These are phyloP conservation scores for Lasiodiplodia sp. DNA, from an alignment of 2,329 filamentous ascomycete species.

Conservation along the genomic window DNA sequence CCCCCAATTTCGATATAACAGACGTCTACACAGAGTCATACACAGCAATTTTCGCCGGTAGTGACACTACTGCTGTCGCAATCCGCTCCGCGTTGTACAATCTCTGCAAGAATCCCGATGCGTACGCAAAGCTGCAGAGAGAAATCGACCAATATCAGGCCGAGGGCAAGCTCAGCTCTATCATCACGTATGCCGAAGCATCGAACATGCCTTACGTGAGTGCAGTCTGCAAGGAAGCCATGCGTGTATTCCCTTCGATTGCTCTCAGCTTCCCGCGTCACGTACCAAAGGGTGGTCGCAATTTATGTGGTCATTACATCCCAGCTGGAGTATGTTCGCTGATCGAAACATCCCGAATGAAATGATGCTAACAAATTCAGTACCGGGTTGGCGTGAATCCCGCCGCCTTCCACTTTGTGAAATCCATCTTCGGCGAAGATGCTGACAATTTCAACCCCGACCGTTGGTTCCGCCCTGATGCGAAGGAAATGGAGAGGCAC, in stretches of 20 bases:
- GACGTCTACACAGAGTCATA: constrained; percentile 21
- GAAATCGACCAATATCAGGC: constrained; percentile 32
- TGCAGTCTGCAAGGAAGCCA: constrained; percentile 44
- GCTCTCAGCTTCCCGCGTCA: constrained; percentile 40
- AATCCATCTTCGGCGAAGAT: constrained; percentile 54
- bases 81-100: constrained; percentile 47
- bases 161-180: constrained; percentile 32
- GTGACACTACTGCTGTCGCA: constrained; percentile 46
- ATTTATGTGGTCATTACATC: constrained; percentile 38
- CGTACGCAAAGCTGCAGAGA: constrained; percentile 36
- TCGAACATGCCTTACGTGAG: constrained; percentile 37
- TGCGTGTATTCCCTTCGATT: constrained; percentile 35
- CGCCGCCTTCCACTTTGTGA: constrained; percentile 48
- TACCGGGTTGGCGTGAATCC: constrained; percentile 46
- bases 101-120: constrained; percentile 43
- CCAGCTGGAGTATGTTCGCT: constrained; percentile 40
- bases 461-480: constrained; percentile 52
- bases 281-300: constrained; percentile 35
- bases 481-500: constrained; percentile 34
- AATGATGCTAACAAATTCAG: background rate
- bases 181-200: constrained; percentile 35
- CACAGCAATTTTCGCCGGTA: constrained; percentile 39
- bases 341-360: background rate
- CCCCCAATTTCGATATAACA: constrained; percentile 6
- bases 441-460: constrained; percentile 56